phyloP scores from a whole-genome alignment of 2,329 filamentous ascomycete species.

The Grosmannia clavigera region DNA sequence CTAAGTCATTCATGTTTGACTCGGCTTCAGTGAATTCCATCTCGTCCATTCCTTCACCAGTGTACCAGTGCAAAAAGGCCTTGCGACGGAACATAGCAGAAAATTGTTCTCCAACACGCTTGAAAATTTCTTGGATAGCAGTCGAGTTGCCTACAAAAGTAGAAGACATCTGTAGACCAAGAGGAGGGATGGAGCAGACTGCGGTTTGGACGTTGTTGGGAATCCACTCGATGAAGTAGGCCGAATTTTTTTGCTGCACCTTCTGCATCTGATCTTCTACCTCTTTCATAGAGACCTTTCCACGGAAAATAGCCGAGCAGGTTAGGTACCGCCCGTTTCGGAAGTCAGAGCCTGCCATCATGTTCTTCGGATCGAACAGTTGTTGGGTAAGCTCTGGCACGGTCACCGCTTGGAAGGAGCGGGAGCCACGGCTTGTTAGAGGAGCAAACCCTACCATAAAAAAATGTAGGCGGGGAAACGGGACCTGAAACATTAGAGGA shows the following conservation, averaged over 20 bases:
- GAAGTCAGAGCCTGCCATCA: slow-evolving; percentile 99
- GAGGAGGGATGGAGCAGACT: slow-evolving; percentile 95
- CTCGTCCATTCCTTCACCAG: slow-evolving; percentile 99
- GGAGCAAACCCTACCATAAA: slow-evolving; percentile 99
- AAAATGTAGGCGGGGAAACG: slow-evolving; percentile 99
- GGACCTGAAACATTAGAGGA: slow-evolving; percentile 20
- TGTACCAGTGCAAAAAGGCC: slow-evolving; percentile 99
- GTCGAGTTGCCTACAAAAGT: slow-evolving; percentile 99
- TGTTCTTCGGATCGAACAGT: slow-evolving; percentile 99
- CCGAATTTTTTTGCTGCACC: slow-evolving; percentile 98
- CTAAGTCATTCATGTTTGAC: slow-evolving; percentile 99
- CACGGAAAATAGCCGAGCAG: slow-evolving; percentile 99
- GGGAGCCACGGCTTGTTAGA: slow-evolving; percentile 71
- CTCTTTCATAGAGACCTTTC: slow-evolving; percentile 99
- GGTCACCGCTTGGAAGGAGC: slow-evolving; percentile 94
- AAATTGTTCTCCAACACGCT: slow-evolving; percentile 99
- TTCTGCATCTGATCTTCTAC: slow-evolving; percentile 99
- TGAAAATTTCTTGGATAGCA: slow-evolving; percentile 99
- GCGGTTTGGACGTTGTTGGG: slow-evolving; percentile 99
- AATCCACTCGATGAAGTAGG: slow-evolving; percentile 99
- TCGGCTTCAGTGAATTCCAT: slow-evolving; percentile 99
- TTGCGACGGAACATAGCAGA: slow-evolving; percentile 99
- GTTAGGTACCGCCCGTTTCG: slow-evolving; percentile 98
- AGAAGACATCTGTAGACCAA: slow-evolving; percentile 96
- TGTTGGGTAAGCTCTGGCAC: slow-evolving; percentile 98